Conservation (phyloP, 202 grass and related monocot genomes). For the Dendrocalamus latiflorus region DNA sequence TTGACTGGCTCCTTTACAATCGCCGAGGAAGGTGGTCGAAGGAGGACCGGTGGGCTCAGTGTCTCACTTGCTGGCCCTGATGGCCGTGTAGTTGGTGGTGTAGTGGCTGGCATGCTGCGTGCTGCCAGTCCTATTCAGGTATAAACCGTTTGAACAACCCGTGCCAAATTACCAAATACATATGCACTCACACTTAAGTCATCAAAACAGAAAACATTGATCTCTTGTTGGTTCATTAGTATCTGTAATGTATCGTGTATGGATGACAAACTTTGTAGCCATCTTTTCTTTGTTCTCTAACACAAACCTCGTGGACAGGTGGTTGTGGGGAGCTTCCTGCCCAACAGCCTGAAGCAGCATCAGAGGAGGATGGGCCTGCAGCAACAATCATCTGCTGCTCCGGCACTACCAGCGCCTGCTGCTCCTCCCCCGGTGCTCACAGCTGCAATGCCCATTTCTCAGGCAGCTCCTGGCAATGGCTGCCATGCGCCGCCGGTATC, state of each 20-base stretch:
- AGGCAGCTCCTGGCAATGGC: conserved; percentile 51
- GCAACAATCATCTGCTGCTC: background rate
- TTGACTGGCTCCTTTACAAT: conserved; percentile 90
- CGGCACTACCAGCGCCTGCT: background rate
- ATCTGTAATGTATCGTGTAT: background rate
- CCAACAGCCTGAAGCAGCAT: conserved; percentile 83
- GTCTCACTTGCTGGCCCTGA: no score
- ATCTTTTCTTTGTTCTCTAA: background rate
- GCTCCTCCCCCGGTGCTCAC: conserved; percentile 38
- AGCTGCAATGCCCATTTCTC: conserved; percentile 62
- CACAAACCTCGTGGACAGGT: conserved; percentile 27
- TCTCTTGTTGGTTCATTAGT: background rate
- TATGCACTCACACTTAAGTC: background rate
- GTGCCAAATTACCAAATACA: background rate
- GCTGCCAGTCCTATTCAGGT: conserved; percentile 94
- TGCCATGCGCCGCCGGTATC: conserved; percentile 20
- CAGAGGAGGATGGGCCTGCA: conserved; percentile 58
- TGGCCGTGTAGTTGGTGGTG: conserved; percentile 77
- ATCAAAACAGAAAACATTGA: background rate
- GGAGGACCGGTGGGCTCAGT: conserved; percentile 72
- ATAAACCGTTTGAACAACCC: background rate
- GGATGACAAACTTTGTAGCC: background rate
- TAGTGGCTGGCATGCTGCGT: conserved; percentile 66
- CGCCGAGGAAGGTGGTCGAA: conserved; percentile 57
- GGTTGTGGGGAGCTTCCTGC: no score